Evolutionary conservation across 495 filamentous ascomycete species (phyloP), one percentile per base, ranked within the genome.

Genomic region (Podospora australis): DNA sequence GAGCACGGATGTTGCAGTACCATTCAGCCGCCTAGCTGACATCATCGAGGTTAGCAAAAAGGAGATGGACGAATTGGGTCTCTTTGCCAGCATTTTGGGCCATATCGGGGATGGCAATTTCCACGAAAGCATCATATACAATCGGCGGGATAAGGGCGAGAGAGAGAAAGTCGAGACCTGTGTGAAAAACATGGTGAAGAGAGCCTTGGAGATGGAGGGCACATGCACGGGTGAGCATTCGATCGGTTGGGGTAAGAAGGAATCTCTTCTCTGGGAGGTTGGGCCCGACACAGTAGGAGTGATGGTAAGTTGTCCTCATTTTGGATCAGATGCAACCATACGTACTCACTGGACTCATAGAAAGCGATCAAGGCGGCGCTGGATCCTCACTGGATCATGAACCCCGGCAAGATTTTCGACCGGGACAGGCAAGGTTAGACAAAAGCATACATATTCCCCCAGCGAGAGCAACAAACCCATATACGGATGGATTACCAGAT

Each of bases 21-120:
- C 90, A 0, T 78, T 96, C 40, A 90, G 85, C 46, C 70, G 89
- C 35, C 71, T 96, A 17, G 84, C 89, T 3, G 90, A 95, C 64
- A 87, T 95, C 30, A 91, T 95, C 46, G 88, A 95, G 59, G 77
- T 86, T 30, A 89, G 86, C 43, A 92, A 95, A 69, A 86, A 88
- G 57, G 87, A 94, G 62, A 80, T 95, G 70, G 85, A 91, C 57
- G 80, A 86, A 6, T 70, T 91, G 7, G 88, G 87, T 2, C 66
- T 95, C 8, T 91, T 95, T 58, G 88, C 87, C 16, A 87, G 81
- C 62, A 88, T 91, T 20, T 73, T 96, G 0, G 88, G 72, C 9
- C 88, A 94, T 53, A 81, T 94, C 48, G 88, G 88, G 4, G 87
- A 95, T 63, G 89, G 90, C 6, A 96, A 96, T 64, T 95, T 95